Conservation (phyloP, 2,329 filamentous ascomycete genomes). For the Aspergillus sp. region DNA sequence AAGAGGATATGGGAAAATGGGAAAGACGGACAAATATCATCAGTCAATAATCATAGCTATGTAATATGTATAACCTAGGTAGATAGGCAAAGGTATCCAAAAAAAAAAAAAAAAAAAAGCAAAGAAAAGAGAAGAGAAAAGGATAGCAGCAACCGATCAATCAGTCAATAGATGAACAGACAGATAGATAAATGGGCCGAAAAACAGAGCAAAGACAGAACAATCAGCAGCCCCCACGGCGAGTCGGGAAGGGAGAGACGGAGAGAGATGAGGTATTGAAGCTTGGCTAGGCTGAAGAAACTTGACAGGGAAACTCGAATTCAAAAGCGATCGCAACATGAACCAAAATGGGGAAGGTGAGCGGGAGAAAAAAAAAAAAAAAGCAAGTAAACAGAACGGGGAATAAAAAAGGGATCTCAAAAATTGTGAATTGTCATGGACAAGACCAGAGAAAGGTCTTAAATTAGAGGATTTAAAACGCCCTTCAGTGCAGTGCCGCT, state of each 20-base stretch:
- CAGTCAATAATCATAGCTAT: conserved; percentile 1
- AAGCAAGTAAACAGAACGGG: background rate
- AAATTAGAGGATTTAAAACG: background rate
- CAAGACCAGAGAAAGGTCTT: background rate
- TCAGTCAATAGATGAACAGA: background rate
- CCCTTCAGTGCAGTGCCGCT: conserved; percentile 1
- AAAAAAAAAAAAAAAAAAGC: background rate
- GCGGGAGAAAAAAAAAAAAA: background rate
- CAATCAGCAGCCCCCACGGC: background rate
- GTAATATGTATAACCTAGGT: background rate
- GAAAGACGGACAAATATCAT: background rate
- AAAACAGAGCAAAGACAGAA: background rate
- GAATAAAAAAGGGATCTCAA: background rate
- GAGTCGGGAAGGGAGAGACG: background rate
- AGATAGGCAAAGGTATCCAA: conserved; percentile 7
- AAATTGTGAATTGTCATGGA: background rate
- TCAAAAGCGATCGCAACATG: background rate
- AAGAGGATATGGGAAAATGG: background rate
- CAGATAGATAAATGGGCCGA: background rate
- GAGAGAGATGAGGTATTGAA: background rate
- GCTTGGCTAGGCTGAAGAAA: conserved; percentile 5
- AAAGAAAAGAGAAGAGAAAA: background rate
- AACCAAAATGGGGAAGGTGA: background rate
- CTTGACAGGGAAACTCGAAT: background rate
- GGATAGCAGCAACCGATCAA: background rate